Conservation (phyloP, 208 protist species). For the Wallacemonas sp. region DNA sequence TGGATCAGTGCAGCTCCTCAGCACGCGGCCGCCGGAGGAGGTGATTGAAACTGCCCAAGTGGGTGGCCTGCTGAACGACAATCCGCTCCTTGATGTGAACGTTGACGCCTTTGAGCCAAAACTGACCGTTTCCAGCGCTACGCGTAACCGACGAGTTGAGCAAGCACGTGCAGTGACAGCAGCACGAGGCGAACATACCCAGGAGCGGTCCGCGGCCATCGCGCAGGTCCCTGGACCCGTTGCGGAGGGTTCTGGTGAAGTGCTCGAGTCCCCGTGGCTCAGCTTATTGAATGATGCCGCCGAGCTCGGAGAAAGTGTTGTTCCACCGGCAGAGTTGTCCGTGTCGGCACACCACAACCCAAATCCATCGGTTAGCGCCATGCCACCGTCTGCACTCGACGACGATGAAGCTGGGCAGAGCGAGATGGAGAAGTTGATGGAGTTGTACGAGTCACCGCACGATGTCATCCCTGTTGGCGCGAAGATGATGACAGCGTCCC, state of each 20-base stretch:
- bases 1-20: slow-evolving; percentile 41
- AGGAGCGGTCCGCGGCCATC: too few relatives aligned
- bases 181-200: too few relatives aligned
- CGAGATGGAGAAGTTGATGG: slow-evolving; percentile 48
- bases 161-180: too few relatives aligned
- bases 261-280: slow-evolving; percentile 12
- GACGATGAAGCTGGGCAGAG: not conserved
- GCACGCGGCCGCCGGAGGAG: slow-evolving; percentile 45
- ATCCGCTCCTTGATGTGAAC: slow-evolving; percentile 38
- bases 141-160: not conserved
- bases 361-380: too few relatives aligned
- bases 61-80: slow-evolving; percentile 66
- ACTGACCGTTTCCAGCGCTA: slow-evolving; percentile 16
- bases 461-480: slow-evolving; percentile 70
- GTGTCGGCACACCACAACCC: too few relatives aligned
- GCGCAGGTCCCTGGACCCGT: not conserved
- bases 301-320: not conserved
- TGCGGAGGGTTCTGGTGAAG: not conserved
- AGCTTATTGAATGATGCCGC: not conserved
- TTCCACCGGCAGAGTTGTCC: not conserved
- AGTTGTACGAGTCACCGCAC: slow-evolving; percentile 69
- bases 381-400: not conserved
- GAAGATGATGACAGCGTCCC: slow-evolving; percentile 62
- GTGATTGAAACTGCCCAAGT: slow-evolving; percentile 26
- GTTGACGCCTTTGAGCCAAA: slow-evolving; percentile 39